Conservation (phyloP, 176 grass and related monocot genomes). For the Carex scoparia region DNA sequence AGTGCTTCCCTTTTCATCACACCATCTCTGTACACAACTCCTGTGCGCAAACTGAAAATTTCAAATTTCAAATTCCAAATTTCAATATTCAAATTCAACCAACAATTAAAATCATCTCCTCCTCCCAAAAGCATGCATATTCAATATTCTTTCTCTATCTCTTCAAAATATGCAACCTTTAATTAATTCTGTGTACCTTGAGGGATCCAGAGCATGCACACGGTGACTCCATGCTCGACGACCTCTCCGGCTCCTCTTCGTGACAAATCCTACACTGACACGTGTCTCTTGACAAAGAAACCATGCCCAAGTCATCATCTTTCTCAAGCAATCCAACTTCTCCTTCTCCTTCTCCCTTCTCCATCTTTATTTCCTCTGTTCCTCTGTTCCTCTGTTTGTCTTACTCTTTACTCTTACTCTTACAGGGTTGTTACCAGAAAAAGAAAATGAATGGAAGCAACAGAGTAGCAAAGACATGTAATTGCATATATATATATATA, state of each 20-base stretch:
- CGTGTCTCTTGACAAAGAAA: neutral
- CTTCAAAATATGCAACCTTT: too few species aligned
- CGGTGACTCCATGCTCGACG: slow-evolving; percentile 60
- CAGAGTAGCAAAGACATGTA: neutral
- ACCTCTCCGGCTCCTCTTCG: slow-evolving; percentile 41
- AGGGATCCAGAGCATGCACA: slow-evolving; percentile 86
- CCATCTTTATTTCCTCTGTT: neutral
- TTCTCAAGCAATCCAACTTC: slow-evolving; percentile 15
- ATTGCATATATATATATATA: too few species aligned
- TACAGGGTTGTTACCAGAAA: neutral
- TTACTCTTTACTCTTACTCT: neutral
- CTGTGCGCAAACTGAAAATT: slow-evolving; percentile 69
- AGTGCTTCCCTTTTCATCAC: slow-evolving; percentile 87
- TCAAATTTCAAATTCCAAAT: neutral
- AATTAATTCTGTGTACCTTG: slow-evolving; percentile 36
- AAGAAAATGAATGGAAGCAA: neutral
- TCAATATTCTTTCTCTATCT: too few species aligned
- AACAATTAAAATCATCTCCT: neutral
- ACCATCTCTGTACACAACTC: slow-evolving; percentile 94
- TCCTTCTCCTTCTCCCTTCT: slow-evolving; percentile 4
- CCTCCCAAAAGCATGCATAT: neutral
- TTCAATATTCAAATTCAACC: neutral
- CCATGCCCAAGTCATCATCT: slow-evolving; percentile 10
- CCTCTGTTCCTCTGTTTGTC: neutral
- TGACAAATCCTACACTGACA: slow-evolving; percentile 85